These are phyloP conservation scores for Dendrobium nobile DNA, from an alignment of 106 monocot species.

Conservation along the genomic window DNA sequence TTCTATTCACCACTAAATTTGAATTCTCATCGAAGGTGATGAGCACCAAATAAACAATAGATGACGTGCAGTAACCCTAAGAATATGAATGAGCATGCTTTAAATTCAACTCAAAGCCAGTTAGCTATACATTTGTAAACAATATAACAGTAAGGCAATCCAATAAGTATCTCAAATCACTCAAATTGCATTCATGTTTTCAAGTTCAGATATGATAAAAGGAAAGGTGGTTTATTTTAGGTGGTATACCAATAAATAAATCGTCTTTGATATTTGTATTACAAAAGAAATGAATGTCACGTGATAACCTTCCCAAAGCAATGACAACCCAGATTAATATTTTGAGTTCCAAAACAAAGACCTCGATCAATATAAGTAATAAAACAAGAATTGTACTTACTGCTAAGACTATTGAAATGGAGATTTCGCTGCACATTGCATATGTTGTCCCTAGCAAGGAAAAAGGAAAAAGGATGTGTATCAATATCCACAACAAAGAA, in stretches of 20 bases:
- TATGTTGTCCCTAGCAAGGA: constrained; percentile 61
- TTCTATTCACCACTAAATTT: no score
- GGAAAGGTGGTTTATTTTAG: not conserved
- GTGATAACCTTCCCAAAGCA: not conserved
- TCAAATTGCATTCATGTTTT: no score
- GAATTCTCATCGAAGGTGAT: no score
- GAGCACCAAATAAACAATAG: no score
- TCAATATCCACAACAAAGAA: constrained; percentile 1
- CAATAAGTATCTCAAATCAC: no score
- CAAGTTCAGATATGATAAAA: not conserved
- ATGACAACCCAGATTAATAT: not conserved
- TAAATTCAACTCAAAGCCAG: no score
- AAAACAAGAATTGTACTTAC: constrained; percentile 33
- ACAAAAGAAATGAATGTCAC: not conserved
- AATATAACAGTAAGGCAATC: no score
- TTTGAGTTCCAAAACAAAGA: not conserved
- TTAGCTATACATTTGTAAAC: no score
- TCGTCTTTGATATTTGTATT: not conserved
- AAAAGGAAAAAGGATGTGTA: not conserved
- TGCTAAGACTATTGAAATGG: constrained; percentile 64
- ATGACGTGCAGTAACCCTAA: no score
- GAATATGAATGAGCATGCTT: no score
- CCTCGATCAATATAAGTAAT: not conserved
- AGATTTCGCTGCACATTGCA: constrained; percentile 73
- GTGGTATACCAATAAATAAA: not conserved